These are phyloP conservation scores for Sugiyamaella americana DNA, from an alignment of 805 yeast genomes.

Conservation along the genomic window DNA sequence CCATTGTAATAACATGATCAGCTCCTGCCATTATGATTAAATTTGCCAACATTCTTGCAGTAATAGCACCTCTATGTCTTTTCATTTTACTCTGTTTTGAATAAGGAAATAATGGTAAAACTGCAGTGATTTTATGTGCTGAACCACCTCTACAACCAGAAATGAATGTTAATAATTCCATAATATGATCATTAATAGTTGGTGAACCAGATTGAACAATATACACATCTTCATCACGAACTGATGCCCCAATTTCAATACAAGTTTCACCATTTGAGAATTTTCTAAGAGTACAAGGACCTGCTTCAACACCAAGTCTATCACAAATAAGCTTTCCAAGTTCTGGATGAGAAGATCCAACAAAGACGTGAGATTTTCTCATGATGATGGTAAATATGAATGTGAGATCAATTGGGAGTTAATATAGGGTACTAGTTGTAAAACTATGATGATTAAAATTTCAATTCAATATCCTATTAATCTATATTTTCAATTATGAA, in stretches of 20 bases:
- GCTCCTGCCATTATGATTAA: conserved; percentile 97
- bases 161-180: conserved; percentile 90
- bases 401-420: too few species aligned
- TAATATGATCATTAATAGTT: conserved; percentile 83
- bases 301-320: conserved; percentile 85
- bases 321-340: conserved; percentile 87
- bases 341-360: conserved; percentile 95
- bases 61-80: conserved; percentile 97
- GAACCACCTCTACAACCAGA: conserved; percentile 97
- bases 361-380: conserved; percentile 97
- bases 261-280: conserved; percentile 98
- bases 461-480: too few species aligned
- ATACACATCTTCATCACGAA: conserved; percentile 94
- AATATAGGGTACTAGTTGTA: too few species aligned
- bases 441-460: too few species aligned
- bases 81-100: conserved; percentile 98
- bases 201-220: conserved; percentile 88
- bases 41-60: conserved; percentile 96
- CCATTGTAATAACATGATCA: conserved; percentile 97
- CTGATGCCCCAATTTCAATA: conserved; percentile 89
- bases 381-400: conserved; percentile 42
- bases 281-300: conserved; percentile 84
- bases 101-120: conserved; percentile 95
- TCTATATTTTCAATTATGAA: too few species aligned
- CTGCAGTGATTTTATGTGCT: conserved; percentile 96